Conservation (phyloP, 768 basidiomycete genomes). For the Punctularia strigosozonata region DNA sequence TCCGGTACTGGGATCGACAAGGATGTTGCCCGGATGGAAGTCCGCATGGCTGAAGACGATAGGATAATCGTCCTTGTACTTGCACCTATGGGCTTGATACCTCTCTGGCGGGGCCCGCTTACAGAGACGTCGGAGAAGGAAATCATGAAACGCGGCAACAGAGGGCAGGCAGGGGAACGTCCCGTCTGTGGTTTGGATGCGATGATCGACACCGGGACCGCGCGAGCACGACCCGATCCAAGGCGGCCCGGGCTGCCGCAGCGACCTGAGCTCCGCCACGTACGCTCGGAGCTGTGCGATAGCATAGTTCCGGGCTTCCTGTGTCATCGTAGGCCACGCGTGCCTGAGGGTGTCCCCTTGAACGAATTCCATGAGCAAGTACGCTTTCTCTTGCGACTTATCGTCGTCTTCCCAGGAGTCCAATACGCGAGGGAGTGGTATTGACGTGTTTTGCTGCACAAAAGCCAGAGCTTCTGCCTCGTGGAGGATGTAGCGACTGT, state of each 20-base stretch:
- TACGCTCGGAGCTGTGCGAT: constrained; percentile 3
- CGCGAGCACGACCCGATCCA: neutral
- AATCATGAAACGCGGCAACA: constrained; percentile 5
- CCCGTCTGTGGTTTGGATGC: neutral
- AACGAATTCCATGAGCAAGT: constrained; percentile 12
- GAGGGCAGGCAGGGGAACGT: constrained; percentile 4
- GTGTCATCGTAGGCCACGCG: neutral
- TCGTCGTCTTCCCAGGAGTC: constrained; percentile 4
- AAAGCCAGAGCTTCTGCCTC: constrained; percentile 14
- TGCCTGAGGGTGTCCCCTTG: constrained; percentile 5
- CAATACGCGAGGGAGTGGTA: constrained; percentile 13
- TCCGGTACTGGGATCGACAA: constrained; percentile 11
- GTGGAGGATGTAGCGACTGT: too few relatives aligned
- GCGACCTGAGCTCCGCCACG: constrained; percentile 7
- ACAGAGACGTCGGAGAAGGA: constrained; percentile 3
- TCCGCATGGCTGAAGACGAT: constrained; percentile 16
- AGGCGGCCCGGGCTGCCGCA: constrained; percentile 9
- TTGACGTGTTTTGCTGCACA: constrained; percentile 12
- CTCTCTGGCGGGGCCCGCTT: constrained; percentile 2
- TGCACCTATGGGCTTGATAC: constrained; percentile 1
- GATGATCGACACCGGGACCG: neutral
- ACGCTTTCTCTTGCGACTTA: neutral
- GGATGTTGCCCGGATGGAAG: constrained; percentile 13
- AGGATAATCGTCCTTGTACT: constrained; percentile 1
- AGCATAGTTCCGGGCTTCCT: neutral